These are phyloP conservation scores for Theobroma cacao DNA, from an alignment of 345 rosid species.

Conservation along the genomic window DNA sequence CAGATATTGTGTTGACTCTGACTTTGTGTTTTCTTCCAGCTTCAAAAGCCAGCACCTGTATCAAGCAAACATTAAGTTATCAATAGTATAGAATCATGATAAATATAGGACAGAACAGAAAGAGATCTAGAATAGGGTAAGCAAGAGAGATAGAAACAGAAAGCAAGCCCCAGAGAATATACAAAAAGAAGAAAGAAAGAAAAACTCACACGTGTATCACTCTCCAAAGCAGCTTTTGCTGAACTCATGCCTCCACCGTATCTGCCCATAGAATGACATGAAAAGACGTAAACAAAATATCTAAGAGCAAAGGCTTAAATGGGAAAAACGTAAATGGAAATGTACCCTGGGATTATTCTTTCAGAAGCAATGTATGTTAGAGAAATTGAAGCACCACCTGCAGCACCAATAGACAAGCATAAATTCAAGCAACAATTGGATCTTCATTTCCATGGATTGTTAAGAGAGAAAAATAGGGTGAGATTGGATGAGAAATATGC, in stretches of 20 bases:
- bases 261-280: constrained; percentile 19
- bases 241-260: constrained; percentile 79
- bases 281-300: background rate
- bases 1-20: constrained; percentile 89
- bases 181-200: background rate
- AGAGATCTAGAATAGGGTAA: background rate
- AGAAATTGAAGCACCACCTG: constrained; percentile 62
- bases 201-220: constrained; percentile 50
- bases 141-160: background rate
- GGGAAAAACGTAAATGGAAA: background rate
- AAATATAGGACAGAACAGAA: background rate
- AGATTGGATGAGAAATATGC: constrained; percentile 31
- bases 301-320: background rate
- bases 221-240: constrained; percentile 68
- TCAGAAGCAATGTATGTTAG: constrained; percentile 60
- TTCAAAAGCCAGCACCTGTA: constrained; percentile 84
- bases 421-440: background rate
- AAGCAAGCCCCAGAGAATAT: background rate
- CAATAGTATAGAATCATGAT: background rate
- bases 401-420: constrained; percentile 11
- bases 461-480: background rate
- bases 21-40: constrained; percentile 81
- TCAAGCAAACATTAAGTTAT: background rate
- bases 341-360: constrained; percentile 39
- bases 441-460: background rate